A percentile compares a stretch with the other conserved stretches of the same genome.
phyloP scores from a whole-genome alignment of 345 rosid genomes.

The Kernera saxatilis region DNA sequence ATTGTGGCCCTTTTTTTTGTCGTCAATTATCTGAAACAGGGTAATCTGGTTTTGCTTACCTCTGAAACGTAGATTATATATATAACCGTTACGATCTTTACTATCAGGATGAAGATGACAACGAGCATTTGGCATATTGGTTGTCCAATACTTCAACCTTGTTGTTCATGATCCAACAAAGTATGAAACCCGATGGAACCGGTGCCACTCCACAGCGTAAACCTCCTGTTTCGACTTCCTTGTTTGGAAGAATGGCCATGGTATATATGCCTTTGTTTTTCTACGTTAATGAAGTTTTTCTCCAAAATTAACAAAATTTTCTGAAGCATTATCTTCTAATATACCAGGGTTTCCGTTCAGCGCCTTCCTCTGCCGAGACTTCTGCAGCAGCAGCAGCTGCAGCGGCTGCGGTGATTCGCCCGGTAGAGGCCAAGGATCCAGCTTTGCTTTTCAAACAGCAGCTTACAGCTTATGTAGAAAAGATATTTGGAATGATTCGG shows the following conservation, averaged over 20 bases:
- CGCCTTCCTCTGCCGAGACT: conserved; percentile 74
- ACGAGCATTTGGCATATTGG: conserved; percentile 98
- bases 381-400: conserved; percentile 55
- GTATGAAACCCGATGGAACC: conserved; percentile 59
- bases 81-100: conserved; percentile 6
- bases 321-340: conserved; percentile 18
- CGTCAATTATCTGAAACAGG: background rate
- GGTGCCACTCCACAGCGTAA: conserved; percentile 56
- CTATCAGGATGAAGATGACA: conserved; percentile 74
- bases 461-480: conserved; percentile 95
- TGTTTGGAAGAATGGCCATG: conserved; percentile 96
- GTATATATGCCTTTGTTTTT: conserved; percentile 34
- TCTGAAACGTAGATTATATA: background rate
- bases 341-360: conserved; percentile 86
- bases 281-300: background rate
- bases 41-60: background rate
- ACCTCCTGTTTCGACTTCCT: conserved; percentile 67
- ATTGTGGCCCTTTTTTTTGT: background rate
- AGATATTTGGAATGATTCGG: conserved; percentile 89
- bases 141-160: conserved; percentile 80
- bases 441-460: conserved; percentile 95
- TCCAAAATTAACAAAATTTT: background rate
- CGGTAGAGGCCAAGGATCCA: conserved; percentile 92
- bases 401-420: conserved; percentile 70
- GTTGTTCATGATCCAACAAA: conserved; percentile 84